Evolutionary conservation across 2,329 filamentous ascomycete species (phyloP).

Genomic region (Aspergillus sp.): DNA sequence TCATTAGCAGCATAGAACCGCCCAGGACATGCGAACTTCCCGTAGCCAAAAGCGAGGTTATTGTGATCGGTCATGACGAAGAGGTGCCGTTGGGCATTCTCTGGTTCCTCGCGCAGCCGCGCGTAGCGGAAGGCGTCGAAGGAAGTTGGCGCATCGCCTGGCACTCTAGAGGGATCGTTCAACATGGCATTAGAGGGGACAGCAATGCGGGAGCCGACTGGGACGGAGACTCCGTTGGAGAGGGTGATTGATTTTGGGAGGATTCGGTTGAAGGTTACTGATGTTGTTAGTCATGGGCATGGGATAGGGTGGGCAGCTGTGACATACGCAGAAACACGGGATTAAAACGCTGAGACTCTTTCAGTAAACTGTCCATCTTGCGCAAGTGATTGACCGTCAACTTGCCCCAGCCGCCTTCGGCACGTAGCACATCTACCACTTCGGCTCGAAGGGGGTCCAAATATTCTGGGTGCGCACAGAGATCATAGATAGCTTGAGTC

Average conservation of each 20-base stretch:
- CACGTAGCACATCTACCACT: slow-evolving; percentile 11
- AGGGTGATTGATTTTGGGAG: slow-evolving; percentile 19
- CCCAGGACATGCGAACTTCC: slow-evolving; percentile 35
- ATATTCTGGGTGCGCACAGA: slow-evolving; percentile 23
- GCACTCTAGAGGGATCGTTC: slow-evolving; percentile 19
- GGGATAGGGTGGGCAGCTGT: no score
- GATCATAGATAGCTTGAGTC: slow-evolving; percentile 21
- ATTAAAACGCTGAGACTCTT: slow-evolving; percentile 24
- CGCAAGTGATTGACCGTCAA: slow-evolving; percentile 15
- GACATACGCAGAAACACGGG: slow-evolving; percentile 18
- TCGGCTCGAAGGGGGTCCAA: slow-evolving; percentile 23
- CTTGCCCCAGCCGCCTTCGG: slow-evolving; percentile 19
- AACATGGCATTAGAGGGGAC: slow-evolving; percentile 21
- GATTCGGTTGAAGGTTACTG: slow-evolving; percentile 22
- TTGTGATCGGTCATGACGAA: slow-evolving; percentile 20
- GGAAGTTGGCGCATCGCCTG: slow-evolving; percentile 1
- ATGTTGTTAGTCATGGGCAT: neutral
- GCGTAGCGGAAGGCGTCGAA: slow-evolving; percentile 30
- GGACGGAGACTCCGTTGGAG: slow-evolving; percentile 23
- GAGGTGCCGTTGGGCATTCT: slow-evolving; percentile 18
- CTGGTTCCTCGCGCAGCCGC: slow-evolving; percentile 14
- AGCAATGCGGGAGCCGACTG: slow-evolving; percentile 17
- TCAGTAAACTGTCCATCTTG: slow-evolving; percentile 27
- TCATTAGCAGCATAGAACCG: slow-evolving; percentile 34
- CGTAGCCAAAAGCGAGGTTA: slow-evolving; percentile 33